Evolutionary conservation across 2,329 filamentous ascomycete genomes (phyloP).

Genomic region (Xylaria digitata): DNA sequence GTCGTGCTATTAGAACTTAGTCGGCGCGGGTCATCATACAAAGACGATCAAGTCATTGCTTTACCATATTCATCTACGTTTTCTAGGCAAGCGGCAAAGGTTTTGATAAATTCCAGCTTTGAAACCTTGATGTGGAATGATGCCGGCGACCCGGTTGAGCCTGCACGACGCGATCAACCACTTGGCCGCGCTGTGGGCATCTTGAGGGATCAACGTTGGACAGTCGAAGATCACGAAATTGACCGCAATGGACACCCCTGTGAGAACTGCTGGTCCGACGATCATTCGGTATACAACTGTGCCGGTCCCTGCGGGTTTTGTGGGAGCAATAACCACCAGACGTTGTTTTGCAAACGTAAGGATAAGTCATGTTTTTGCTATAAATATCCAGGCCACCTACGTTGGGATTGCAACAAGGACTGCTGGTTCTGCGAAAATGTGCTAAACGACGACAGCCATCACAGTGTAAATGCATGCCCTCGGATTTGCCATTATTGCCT

Average conservation of each 20-base stretch:
- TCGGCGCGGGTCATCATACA: neutral
- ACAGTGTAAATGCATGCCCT: neutral
- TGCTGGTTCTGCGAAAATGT: slow-evolving; percentile 1
- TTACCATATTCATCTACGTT: slow-evolving; percentile 7
- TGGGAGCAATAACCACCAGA: neutral
- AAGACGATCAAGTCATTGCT: neutral
- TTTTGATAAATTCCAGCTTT: neutral
- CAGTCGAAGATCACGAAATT: neutral
- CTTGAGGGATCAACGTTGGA: slow-evolving; percentile 7
- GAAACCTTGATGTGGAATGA: neutral
- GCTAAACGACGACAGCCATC: neutral
- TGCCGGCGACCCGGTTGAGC: neutral
- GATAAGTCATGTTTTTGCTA: neutral
- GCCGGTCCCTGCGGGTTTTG: neutral
- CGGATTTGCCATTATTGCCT: neutral
- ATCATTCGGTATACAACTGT: slow-evolving; percentile 5
- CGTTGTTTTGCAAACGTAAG: neutral
- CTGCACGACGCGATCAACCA: neutral
- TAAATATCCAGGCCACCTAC: neutral
- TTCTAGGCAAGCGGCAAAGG: neutral
- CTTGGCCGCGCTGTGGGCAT: slow-evolving; percentile 6
- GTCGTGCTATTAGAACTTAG: slow-evolving; percentile 1
- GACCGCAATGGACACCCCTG: neutral
- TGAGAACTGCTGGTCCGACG: neutral
- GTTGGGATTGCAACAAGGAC: neutral